Percentiles rank a stretch among this genome's conserved stretches.
Evolutionary conservation across 805 yeast species (phyloP).

Genomic region (Myxozyma sirexii): DNA sequence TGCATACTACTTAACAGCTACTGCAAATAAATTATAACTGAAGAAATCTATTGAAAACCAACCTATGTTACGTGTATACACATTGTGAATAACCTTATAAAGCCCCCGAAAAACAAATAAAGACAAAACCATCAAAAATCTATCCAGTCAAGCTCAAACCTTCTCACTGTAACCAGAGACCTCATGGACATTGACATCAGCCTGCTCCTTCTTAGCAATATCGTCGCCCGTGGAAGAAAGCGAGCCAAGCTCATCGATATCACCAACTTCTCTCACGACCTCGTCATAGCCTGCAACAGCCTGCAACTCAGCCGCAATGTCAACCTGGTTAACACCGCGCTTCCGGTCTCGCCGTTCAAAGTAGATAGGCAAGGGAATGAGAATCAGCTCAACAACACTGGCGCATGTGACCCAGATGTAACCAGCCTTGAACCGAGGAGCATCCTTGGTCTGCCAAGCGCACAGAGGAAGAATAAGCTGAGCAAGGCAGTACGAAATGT

Average conservation of each 20-base stretch:
- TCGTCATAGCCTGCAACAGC: conserved; percentile 10
- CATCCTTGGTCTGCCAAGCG: conserved; percentile 31
- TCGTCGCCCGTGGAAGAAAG: not conserved
- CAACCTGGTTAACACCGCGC: conserved; percentile 20
- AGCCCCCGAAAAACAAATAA: not conserved
- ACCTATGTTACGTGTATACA: not conserved
- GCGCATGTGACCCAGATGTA: conserved; percentile 19
- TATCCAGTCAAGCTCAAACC: not conserved
- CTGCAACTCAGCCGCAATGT: conserved; percentile 1
- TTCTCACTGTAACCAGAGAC: not conserved
- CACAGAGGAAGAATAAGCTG: conserved; percentile 25
- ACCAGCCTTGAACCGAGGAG: conserved; percentile 26
- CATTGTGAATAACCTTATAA: not conserved
- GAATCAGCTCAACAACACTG: conserved; percentile 21
- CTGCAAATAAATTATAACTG: too few relatives aligned
- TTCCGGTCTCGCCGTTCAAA: conserved; percentile 23
- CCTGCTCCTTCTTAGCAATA: not conserved
- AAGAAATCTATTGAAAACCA: not conserved
- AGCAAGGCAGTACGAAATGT: conserved; percentile 20
- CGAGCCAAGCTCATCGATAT: not conserved
- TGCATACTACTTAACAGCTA: too few relatives aligned
- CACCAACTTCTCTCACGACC: conserved; percentile 29
- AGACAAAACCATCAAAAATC: not conserved
- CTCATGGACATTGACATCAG: not conserved
- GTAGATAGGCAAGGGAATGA: conserved; percentile 22